phyloP scores from a whole-genome alignment of 1,139 yeast species.

The Starmera stellimalicola region DNA sequence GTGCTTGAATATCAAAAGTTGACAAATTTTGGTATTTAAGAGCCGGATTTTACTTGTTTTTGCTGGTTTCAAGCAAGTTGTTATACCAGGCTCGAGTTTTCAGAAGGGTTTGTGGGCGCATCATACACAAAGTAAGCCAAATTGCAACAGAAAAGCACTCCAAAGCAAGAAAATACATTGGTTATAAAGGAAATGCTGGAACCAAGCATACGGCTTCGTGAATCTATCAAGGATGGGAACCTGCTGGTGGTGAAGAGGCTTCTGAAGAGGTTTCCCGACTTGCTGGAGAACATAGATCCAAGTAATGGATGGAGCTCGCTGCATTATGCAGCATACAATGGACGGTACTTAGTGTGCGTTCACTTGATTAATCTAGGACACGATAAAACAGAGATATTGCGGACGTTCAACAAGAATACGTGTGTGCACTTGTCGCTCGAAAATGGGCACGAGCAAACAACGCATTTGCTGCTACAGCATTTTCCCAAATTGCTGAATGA shows the following conservation, averaged over 20 bases:
- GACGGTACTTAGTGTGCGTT: constrained; percentile 72
- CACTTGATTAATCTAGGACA: constrained; percentile 42
- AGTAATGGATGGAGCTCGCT: constrained; percentile 81
- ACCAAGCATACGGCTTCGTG: constrained; percentile 60
- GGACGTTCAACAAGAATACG: constrained; percentile 60
- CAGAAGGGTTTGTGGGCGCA: too few species aligned
- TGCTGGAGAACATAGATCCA: constrained; percentile 66
- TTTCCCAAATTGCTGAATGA: constrained; percentile 62
- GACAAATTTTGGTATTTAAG: too few species aligned
- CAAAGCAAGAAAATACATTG: too few species aligned
- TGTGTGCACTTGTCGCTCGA: constrained; percentile 69
- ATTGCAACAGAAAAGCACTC: too few species aligned
- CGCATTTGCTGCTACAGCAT: constrained; percentile 74
- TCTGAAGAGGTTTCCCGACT: constrained; percentile 62
- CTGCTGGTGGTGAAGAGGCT: constrained; percentile 64
- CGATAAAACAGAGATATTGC: constrained; percentile 36
- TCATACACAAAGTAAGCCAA: too few species aligned
- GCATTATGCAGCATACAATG: constrained; percentile 79
- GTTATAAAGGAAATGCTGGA: constrained; percentile 48
- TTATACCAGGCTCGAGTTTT: too few species aligned
- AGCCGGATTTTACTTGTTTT: too few species aligned
- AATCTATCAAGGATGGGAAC: constrained; percentile 66
- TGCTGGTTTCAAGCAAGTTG: too few species aligned
- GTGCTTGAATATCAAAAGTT: too few species aligned
- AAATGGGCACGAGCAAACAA: constrained; percentile 68